phyloP scores from a whole-genome alignment of 352 stramenopile genomes.

The Halophytophthora batemanensis region DNA sequence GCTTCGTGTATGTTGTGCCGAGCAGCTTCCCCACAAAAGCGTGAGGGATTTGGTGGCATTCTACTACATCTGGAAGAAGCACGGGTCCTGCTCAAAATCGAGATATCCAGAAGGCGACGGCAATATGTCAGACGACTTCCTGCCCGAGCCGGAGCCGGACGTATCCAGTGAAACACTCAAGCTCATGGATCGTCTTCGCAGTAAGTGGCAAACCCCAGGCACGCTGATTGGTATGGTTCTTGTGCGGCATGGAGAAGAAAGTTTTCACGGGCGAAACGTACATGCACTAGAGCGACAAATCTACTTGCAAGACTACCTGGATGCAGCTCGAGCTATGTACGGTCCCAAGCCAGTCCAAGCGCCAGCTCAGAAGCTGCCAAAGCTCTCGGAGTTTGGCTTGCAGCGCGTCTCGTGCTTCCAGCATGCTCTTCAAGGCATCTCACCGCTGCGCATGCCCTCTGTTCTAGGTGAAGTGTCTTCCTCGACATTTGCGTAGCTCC shows the following conservation, averaged over 20 bases:
- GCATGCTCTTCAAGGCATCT: constrained; percentile 47
- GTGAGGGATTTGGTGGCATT: constrained; percentile 69
- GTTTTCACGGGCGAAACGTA: no score
- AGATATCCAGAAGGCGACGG: constrained; percentile 21
- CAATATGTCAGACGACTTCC: constrained; percentile 43
- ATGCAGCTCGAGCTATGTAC: constrained; percentile 54
- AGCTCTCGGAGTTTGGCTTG: constrained; percentile 51
- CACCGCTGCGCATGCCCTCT: constrained; percentile 38
- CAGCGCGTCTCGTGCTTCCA: constrained; percentile 45
- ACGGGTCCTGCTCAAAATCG: constrained; percentile 42
- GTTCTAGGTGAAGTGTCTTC: constrained; percentile 33
- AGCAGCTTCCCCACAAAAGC: constrained; percentile 67
- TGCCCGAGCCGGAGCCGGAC: constrained; percentile 49
- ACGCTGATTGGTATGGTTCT: no score
- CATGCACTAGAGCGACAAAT: constrained; percentile 64
- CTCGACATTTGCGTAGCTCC: neutral
- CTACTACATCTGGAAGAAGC: constrained; percentile 89
- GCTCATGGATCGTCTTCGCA: constrained; percentile 55
- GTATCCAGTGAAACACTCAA: constrained; percentile 59
- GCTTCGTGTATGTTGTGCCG: neutral
- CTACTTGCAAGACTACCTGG: constrained; percentile 67
- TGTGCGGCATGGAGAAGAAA: no score
- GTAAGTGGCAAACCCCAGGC: constrained; percentile 35
- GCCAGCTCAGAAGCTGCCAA: constrained; percentile 49
- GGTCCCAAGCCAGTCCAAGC: constrained; percentile 27